Conservation (phyloP, 495 filamentous ascomycete species). For the Poronia punctata region DNA sequence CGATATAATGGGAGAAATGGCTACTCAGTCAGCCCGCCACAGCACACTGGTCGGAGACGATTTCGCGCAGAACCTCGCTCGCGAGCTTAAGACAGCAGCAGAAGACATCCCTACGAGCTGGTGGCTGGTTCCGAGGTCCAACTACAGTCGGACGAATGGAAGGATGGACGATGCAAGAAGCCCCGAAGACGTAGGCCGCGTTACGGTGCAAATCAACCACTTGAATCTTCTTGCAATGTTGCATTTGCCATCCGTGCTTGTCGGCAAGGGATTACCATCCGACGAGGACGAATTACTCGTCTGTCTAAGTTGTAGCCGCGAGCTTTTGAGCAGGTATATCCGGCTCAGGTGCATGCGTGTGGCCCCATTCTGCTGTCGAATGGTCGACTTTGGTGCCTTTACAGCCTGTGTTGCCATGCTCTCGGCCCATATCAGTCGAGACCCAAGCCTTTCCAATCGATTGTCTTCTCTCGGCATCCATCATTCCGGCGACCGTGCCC, state of each 20-base stretch:
- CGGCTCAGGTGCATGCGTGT: neutral
- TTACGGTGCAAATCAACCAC: neutral
- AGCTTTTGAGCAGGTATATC: neutral
- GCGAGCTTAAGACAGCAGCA: too few relatives aligned
- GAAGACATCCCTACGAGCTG: too few relatives aligned
- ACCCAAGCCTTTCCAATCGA: too few relatives aligned
- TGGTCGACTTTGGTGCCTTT: neutral
- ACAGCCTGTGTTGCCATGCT: neutral
- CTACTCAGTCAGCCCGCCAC: too few relatives aligned
- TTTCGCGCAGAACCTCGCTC: too few relatives aligned
- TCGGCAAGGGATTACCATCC: too few relatives aligned
- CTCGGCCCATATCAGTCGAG: neutral
- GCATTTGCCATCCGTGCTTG: neutral
- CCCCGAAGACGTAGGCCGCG: constrained; percentile 1
- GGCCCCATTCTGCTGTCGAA: neutral
- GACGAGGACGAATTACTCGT: neutral
- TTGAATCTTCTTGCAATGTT: neutral
- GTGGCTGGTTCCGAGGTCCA: too few relatives aligned
- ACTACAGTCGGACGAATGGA: too few relatives aligned
- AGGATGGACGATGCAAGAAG: neutral
- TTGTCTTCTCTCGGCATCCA: too few relatives aligned
- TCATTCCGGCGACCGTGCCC: too few relatives aligned
- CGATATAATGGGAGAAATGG: constrained; percentile 1
- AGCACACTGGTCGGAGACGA: too few relatives aligned
- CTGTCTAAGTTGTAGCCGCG: constrained; percentile 1